Evolutionary conservation across 495 filamentous ascomycete genomes (phyloP), one percentile per base, ranked within the genome.

Genomic region (Neurospora cerealis): DNA sequence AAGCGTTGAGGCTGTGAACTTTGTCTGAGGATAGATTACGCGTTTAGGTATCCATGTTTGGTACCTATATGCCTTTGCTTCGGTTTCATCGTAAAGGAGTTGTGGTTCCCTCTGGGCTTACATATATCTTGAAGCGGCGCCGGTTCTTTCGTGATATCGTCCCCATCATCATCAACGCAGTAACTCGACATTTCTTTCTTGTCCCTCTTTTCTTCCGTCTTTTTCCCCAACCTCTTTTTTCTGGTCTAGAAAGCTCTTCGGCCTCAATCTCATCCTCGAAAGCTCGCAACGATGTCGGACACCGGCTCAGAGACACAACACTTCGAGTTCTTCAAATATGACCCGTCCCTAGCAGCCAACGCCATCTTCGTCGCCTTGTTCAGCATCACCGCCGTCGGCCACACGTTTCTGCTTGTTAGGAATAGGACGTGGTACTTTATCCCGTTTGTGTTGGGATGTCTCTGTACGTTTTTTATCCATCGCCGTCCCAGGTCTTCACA

Each of bases 341-440:
- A 82, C 15, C 90, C 89, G 2, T 88, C 84, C 10, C 41, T 87
- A 15, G 81, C 78, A 2, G 84, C 85, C 0, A 89, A 85, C 3
- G 69, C 84, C 7, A 76, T 87, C n/a, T 89, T 88, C 73, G 74
- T 83, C 5, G 77, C 81, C 6, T 75, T 89, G 9, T 93, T 92
- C 75, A 78, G 78, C 41, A 62, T 86, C 40, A 78, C 84, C 0
- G 78, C 87, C 6, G 24, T 82, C 5, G 73, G 80, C 3, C 90
- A 92, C 74, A 34, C 79, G 36, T 84, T 81, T 69, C 85, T 89
- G 70, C 73, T 91, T 8, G 69, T 83, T 44, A 81, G 77, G 36
- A 83, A 80, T 21, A 81, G 82, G 73, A 86, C 85, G 9, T 91
- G 87, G 87, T 92, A 89, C 78, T 88, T 92, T 69, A 86, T 87